A percentile compares a stretch with the other conserved stretches of the same genome.
phyloP scores from a whole-genome alignment of 192 early-diverging fungal species.

The Jimgerdemannia flammicorona region DNA sequence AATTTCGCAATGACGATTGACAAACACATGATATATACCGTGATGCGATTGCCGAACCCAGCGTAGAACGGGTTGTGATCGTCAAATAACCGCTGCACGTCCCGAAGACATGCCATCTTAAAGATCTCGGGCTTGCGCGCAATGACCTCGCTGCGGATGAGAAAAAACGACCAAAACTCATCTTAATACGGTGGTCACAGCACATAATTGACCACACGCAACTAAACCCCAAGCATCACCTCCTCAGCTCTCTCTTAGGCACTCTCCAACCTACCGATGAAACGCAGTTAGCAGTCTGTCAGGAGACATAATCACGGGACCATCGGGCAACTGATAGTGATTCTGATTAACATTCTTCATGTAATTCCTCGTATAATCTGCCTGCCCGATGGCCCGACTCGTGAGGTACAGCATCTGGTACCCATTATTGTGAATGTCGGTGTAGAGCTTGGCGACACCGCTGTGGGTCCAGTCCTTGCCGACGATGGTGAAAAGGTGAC shows the following conservation, averaged over 20 bases:
- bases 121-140: conserved; percentile 93
- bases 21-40: conserved; percentile 28
- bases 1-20: conserved; percentile 1
- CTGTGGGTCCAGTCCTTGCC: conserved; percentile 98
- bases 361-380: conserved; percentile 87
- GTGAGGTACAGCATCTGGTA: conserved; percentile 96
- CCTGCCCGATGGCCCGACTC: conserved; percentile 92
- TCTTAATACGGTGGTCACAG: too few species aligned
- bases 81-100: conserved; percentile 86
- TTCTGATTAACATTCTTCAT: conserved; percentile 87
- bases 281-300: conserved; percentile 91
- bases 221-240: conserved; percentile 4
- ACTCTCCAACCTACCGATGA: conserved; percentile 47
- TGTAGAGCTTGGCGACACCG: conserved; percentile 95
- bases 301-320: conserved; percentile 94
- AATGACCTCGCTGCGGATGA: conserved; percentile 73
- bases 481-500: conserved; percentile 96
- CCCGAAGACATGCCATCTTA: conserved; percentile 92
- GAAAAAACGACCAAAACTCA: background rate
- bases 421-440: conserved; percentile 90
- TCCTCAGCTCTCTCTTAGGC: conserved; percentile 1
- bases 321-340: conserved; percentile 84
- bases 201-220: background rate
- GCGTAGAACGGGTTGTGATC: conserved; percentile 88
- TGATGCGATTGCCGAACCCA: conserved; percentile 97